A percentile compares a stretch with the other conserved stretches of the same genome.
Evolutionary conservation across 768 basidiomycete species (phyloP).

Genomic region (Mycena olivaceomarginata): DNA sequence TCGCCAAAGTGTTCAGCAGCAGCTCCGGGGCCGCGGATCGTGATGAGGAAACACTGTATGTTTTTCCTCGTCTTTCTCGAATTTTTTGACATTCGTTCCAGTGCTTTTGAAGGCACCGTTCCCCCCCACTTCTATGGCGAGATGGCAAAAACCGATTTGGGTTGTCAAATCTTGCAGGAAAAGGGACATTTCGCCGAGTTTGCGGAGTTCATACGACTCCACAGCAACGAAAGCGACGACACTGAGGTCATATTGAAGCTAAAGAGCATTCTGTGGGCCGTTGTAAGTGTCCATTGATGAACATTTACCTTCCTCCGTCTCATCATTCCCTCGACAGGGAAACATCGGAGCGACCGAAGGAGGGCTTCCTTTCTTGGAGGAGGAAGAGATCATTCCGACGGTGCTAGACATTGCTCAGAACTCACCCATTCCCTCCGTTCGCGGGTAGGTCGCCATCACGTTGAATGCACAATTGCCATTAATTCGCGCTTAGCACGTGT

Average conservation of each 20-base stretch:
- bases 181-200: constrained; percentile 95
- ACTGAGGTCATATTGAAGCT: constrained; percentile 89
- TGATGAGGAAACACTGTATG: constrained; percentile 67
- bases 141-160: constrained; percentile 97
- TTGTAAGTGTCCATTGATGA: constrained; percentile 73
- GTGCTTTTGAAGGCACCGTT: constrained; percentile 90
- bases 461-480: constrained; percentile 1
- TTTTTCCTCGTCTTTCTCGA: not conserved
- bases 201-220: constrained; percentile 91
- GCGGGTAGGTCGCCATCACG: constrained; percentile 78
- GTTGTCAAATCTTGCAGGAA: constrained; percentile 92
- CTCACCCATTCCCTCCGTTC: constrained; percentile 91
- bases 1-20: constrained; percentile 85
- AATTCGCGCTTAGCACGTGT: constrained; percentile 81
- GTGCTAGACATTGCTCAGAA: constrained; percentile 94
- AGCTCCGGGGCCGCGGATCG: constrained; percentile 69
- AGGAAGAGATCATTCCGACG: constrained; percentile 94
- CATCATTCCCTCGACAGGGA: constrained; percentile 71
- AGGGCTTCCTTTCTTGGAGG: constrained; percentile 96
- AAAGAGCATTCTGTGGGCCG: constrained; percentile 97
- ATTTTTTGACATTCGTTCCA: constrained; percentile 48
- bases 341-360: constrained; percentile 94
- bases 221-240: constrained; percentile 91
- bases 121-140: constrained; percentile 99
- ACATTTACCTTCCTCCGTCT: not conserved